Evolutionary conservation across 805 yeast genomes (phyloP).

Genomic region (Metschnikowia aberdeeniae): DNA sequence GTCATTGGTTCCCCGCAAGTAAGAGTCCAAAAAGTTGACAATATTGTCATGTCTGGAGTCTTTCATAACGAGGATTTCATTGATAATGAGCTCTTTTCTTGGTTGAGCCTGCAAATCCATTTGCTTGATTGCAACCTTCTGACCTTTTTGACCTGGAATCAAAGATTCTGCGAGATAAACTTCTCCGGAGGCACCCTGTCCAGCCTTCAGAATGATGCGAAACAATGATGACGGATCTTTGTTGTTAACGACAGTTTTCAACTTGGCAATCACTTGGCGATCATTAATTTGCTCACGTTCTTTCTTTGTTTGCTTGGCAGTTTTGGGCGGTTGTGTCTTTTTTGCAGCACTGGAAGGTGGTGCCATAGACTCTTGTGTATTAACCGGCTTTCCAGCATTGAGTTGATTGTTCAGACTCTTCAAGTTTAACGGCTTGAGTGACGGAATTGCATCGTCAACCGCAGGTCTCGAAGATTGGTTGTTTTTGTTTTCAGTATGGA

Average conservation of each 20-base stretch:
- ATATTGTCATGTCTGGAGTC: slow-evolving; percentile 92
- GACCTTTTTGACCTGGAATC: slow-evolving; percentile 40
- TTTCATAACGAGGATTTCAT: slow-evolving; percentile 95
- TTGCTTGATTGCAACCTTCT: slow-evolving; percentile 91
- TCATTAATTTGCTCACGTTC: slow-evolving; percentile 62
- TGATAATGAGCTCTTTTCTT: slow-evolving; percentile 89
- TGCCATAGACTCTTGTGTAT: slow-evolving; percentile 11
- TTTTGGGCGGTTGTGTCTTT: slow-evolving; percentile 19
- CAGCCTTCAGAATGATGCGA: slow-evolving; percentile 77
- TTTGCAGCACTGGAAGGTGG: not conserved
- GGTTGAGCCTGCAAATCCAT: slow-evolving; percentile 91
- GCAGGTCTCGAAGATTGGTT: slow-evolving; percentile 20
- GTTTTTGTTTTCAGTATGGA: slow-evolving; percentile 24
- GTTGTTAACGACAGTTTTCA: slow-evolving; percentile 75
- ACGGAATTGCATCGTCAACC: slow-evolving; percentile 2
- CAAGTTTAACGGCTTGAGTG: slow-evolving; percentile 14
- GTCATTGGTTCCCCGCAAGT: slow-evolving; percentile 71
- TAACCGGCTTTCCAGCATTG: slow-evolving; percentile 9
- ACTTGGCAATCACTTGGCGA: slow-evolving; percentile 75
- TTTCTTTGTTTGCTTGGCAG: slow-evolving; percentile 37
- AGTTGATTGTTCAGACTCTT: slow-evolving; percentile 11
- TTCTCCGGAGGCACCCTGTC: slow-evolving; percentile 98
- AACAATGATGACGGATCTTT: slow-evolving; percentile 84
- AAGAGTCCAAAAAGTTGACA: slow-evolving; percentile 91
- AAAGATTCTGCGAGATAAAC: slow-evolving; percentile 80